Conservation (phyloP, 2,329 filamentous ascomycete genomes). For the Fusarium decemcellulare region DNA sequence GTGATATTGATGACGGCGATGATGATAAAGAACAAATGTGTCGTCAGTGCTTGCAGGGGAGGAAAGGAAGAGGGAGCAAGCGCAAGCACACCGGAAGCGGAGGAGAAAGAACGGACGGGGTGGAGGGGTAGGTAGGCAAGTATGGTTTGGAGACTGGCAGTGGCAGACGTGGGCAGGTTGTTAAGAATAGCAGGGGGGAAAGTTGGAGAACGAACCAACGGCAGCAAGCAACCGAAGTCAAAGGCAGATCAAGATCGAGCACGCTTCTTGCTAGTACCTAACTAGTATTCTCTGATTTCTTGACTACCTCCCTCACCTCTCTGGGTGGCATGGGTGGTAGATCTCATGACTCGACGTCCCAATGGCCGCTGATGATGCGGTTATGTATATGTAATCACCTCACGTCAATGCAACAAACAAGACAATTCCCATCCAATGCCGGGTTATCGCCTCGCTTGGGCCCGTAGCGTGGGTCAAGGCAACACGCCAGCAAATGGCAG, state of each 20-base stretch:
- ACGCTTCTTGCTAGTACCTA: not conserved
- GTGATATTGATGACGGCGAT: conserved; percentile 24
- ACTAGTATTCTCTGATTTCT: not conserved
- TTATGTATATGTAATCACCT: conserved; percentile 34
- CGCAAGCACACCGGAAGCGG: conserved; percentile 14
- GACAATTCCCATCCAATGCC: too few relatives aligned
- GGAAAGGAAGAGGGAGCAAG: conserved; percentile 2
- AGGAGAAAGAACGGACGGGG: conserved; percentile 23
- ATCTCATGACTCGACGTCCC: conserved; percentile 42
- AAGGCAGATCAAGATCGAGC: conserved; percentile 9
- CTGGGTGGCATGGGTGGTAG: conserved; percentile 10
- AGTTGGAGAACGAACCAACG: conserved; percentile 3
- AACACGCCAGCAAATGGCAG: conserved; percentile 3
- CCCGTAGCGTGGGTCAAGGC: not conserved
- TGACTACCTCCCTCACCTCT: not conserved
- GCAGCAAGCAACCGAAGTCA: not conserved
- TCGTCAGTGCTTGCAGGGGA: not conserved
- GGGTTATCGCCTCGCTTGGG: conserved; percentile 18
- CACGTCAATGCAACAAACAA: conserved; percentile 20
- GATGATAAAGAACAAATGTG: not conserved
- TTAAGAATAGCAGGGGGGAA: not conserved
- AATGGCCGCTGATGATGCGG: conserved; percentile 23
- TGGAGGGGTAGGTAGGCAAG: conserved; percentile 25
- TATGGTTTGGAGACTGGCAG: not conserved
- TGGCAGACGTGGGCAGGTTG: conserved; percentile 28